Evolutionary conservation across 768 basidiomycete genomes (phyloP), one percentile per base, ranked within the genome.

Genomic region (Naematelia encephala): DNA sequence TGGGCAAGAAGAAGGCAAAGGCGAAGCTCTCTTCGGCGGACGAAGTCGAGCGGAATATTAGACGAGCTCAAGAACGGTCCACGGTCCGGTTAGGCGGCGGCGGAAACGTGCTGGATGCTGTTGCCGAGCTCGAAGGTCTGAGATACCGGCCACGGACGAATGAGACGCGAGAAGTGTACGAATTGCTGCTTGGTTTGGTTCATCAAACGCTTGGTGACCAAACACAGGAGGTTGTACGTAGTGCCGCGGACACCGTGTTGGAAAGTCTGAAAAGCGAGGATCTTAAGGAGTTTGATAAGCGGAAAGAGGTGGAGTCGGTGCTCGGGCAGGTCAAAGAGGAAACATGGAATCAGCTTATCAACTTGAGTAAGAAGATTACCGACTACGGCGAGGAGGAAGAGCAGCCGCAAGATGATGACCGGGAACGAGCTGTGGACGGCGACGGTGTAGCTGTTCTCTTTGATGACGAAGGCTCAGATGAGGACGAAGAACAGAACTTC

Each of bases 361-460:
- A 80, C 62, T 80, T 97, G 45, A 84, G 87, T 45, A 97, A 96
- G 81, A 96, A 96, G 81, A 87, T 98, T 39, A 96, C 94, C 0
- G 96, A 99, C 78, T 99, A 91, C 61, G 87, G 87, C 29, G 89
- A 86, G 0, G 90, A 92, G 72, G 91, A 93, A 62, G 90, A 89
- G 75, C 76, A 81, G 16, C 61, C 57, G 4, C 83, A 85, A 78
- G 85, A 78, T 0, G 91, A 92, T 70, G 91, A 90, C 73, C 86
- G 87, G 76, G 57, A 89, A 85, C 1, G 91, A 88, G 77, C 91
- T n/a, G 62, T 97, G 67, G 94, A 97, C 64, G 92, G 92, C 59
- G 92, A 94, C 67, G 93, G 94, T n/a, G 94, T 99, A 0, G 94
- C 94, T 0, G 93, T 99, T 5, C 87, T 97, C 4, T 97, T 98